A percentile compares a stretch with the other conserved stretches of the same genome.
phyloP scores from a whole-genome alignment of 1,284 basidiomycete genomes.

The Pascua guehoae region DNA sequence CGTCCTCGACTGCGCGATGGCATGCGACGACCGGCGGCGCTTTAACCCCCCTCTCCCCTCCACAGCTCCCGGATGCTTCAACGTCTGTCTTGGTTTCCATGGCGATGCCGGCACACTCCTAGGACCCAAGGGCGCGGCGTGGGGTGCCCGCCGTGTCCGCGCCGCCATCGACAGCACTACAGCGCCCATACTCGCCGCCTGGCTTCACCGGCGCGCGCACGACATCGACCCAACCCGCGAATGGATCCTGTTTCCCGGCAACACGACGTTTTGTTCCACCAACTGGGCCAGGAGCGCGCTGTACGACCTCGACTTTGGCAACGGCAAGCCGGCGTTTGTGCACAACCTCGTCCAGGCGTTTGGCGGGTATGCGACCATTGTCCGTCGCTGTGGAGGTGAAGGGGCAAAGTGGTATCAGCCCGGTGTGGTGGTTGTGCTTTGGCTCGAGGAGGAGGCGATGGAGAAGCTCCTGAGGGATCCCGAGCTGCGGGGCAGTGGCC shows the following conservation, averaged over 20 bases:
- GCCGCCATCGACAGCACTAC: slow-evolving; percentile 34
- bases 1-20: slow-evolving; percentile 36
- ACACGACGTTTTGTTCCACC: slow-evolving; percentile 47
- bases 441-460: slow-evolving; percentile 13
- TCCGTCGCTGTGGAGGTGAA: not conserved
- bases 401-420: slow-evolving; percentile 11
- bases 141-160: slow-evolving; percentile 34
- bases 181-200: slow-evolving; percentile 33
- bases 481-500: not conserved
- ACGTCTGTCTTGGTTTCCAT: slow-evolving; percentile 49
- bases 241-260: slow-evolving; percentile 52
- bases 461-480: slow-evolving; percentile 4
- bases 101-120: slow-evolving; percentile 34
- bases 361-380: slow-evolving; percentile 7
- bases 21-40: slow-evolving; percentile 47
- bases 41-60: slow-evolving; percentile 34
- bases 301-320: slow-evolving; percentile 51
- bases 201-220: slow-evolving; percentile 51
- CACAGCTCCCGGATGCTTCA: slow-evolving; percentile 8
- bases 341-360: slow-evolving; percentile 12
- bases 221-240: slow-evolving; percentile 39
- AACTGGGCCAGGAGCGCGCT: slow-evolving; percentile 50
- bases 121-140: slow-evolving; percentile 16
- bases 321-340: slow-evolving; percentile 36
- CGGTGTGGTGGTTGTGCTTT: slow-evolving; percentile 7